Evolutionary conservation across 1,284 basidiomycete species (phyloP).

Genomic region (Papiliotrema terrestris): DNA sequence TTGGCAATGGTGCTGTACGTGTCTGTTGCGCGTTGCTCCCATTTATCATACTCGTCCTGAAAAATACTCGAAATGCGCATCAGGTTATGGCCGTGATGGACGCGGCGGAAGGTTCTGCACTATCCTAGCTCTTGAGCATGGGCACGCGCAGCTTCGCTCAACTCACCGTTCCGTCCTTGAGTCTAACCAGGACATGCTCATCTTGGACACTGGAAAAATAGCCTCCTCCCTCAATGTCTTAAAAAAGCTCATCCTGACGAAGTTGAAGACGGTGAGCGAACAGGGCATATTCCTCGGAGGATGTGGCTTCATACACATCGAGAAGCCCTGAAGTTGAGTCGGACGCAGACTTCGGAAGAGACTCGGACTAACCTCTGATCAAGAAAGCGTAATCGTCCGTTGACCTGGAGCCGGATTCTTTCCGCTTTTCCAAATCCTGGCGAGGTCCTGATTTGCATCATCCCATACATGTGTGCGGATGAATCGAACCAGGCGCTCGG

Average conservation of each 20-base stretch:
- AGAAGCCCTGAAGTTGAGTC: constrained; percentile 32
- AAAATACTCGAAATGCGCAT: constrained; percentile 47
- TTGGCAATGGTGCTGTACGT: constrained; percentile 24
- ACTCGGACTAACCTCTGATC: constrained; percentile 16
- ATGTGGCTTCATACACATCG: constrained; percentile 51
- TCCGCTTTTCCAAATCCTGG: constrained; percentile 38
- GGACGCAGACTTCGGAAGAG: background rate
- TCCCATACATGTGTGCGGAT: constrained; percentile 32
- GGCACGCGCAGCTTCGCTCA: background rate
- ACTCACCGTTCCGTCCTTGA: constrained; percentile 49
- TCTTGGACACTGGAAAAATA: constrained; percentile 52
- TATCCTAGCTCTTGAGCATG: constrained; percentile 41
- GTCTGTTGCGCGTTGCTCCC: constrained; percentile 39
- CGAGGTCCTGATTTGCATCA: constrained; percentile 13
- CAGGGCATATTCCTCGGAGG: constrained; percentile 41
- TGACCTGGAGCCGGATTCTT: constrained; percentile 39
- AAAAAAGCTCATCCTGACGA: constrained; percentile 52
- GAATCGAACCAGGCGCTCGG: constrained; percentile 24
- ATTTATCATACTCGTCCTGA: constrained; percentile 36
- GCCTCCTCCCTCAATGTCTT: constrained; percentile 49
- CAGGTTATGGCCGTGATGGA: constrained; percentile 51
- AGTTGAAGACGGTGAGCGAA: constrained; percentile 50
- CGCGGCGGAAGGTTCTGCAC: constrained; percentile 52
- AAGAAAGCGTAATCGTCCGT: constrained; percentile 46
- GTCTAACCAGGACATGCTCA: constrained; percentile 49